Evolutionary conservation across 2,329 filamentous ascomycete genomes (phyloP).

Genomic region (Ilyonectria destructans): DNA sequence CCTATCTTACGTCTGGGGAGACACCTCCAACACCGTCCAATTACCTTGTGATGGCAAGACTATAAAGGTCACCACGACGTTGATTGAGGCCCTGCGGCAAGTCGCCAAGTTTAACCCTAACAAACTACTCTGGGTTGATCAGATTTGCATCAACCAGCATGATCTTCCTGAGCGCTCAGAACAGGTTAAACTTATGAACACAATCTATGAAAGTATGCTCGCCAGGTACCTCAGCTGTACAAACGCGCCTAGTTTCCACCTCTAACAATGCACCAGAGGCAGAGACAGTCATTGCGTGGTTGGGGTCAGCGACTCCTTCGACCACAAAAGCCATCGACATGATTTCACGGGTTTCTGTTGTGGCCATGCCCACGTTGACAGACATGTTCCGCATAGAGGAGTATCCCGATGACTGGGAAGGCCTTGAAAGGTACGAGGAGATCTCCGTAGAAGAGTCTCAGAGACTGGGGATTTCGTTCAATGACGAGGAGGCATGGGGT

Average conservation of each 20-base stretch:
- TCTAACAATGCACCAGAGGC: conserved; percentile 30
- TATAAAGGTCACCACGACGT: conserved; percentile 29
- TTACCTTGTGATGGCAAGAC: conserved; percentile 30
- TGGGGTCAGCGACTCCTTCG: conserved; percentile 26
- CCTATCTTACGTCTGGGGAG: conserved; percentile 39
- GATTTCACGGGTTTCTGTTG: conserved; percentile 31
- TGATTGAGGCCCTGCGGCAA: conserved; percentile 30
- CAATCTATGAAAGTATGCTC: conserved; percentile 39
- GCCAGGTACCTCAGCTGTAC: not conserved
- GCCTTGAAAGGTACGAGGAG: conserved; percentile 30
- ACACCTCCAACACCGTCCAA: not conserved
- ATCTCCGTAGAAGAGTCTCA: conserved; percentile 28
- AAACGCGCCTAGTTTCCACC: not conserved
- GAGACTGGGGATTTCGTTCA: conserved; percentile 35
- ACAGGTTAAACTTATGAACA: conserved; percentile 40
- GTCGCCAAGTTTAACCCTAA: conserved; percentile 30
- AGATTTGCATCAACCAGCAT: conserved; percentile 41
- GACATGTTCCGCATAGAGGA: conserved; percentile 36
- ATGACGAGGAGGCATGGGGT: conserved; percentile 23
- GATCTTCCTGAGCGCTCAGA: conserved; percentile 31
- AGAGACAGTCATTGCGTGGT: conserved; percentile 40
- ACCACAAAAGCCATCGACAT: conserved; percentile 22
- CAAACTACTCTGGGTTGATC: conserved; percentile 38
- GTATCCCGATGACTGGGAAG: conserved; percentile 23
- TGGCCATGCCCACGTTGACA: conserved; percentile 37